These are phyloP conservation scores for Plasmodium knowlesi DNA, from an alignment of 169 alveolate genomes.

Conservation along the genomic window DNA sequence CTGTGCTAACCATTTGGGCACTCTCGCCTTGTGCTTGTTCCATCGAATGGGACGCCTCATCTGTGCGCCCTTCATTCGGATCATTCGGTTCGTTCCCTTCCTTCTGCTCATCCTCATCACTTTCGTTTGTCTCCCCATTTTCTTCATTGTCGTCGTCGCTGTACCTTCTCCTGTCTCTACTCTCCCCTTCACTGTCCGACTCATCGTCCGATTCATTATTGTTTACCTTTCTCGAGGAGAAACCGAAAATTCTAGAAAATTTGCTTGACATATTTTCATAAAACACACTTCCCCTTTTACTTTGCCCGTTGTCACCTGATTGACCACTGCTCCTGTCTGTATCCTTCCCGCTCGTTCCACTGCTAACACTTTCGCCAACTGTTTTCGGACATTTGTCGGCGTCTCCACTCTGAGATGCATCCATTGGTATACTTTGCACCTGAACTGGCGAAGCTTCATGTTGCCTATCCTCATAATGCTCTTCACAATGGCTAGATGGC, in stretches of 20 bases:
- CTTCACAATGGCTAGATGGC: background rate
- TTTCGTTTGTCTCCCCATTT: background rate
- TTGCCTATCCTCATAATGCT: background rate
- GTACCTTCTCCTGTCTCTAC: background rate
- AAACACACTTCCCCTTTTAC: slow-evolving; percentile 16
- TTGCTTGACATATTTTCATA: slow-evolving; percentile 35
- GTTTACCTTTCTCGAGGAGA: background rate
- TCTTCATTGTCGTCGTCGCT: background rate
- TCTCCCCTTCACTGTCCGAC: slow-evolving; percentile 8
- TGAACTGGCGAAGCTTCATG: background rate
- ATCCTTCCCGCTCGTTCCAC: background rate
- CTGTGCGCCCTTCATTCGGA: background rate
- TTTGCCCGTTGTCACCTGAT: background rate
- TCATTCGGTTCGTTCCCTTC: background rate
- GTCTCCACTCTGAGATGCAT: background rate
- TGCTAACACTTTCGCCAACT: background rate
- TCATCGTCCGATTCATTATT: background rate
- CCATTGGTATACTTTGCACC: background rate
- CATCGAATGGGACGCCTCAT: background rate
- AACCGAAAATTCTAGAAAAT: background rate
- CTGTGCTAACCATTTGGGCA: background rate
- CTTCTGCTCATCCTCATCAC: background rate
- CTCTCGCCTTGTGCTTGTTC: background rate
- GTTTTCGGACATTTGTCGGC: background rate
- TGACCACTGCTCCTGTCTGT: background rate